Percentiles rank a stretch among this genome's conserved stretches.
Evolutionary conservation across 2,329 filamentous ascomycete species (phyloP).

Genomic region (Clonostachys rhizophaga): DNA sequence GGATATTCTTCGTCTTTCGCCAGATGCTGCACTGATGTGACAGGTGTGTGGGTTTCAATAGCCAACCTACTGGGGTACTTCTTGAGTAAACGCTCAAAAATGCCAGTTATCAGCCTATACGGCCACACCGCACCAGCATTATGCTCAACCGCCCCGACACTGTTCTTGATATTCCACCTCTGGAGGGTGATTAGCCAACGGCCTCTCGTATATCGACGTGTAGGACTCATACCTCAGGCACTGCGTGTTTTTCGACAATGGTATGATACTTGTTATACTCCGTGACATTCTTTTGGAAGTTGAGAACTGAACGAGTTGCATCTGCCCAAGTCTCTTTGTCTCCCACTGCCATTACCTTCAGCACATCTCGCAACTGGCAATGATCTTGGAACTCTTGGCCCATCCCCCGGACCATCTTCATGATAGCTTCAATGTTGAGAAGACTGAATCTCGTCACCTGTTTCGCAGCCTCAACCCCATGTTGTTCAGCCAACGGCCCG

Average conservation of each 20-base stretch:
- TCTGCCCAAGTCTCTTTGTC: conserved; percentile 7
- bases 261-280: conserved; percentile 8
- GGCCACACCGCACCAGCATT: conserved; percentile 41
- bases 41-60: conserved; percentile 29
- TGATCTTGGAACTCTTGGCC: conserved; percentile 6
- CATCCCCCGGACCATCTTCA: conserved; percentile 9
- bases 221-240: conserved; percentile 9
- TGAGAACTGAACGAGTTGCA: no score
- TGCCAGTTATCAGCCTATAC: conserved; percentile 35
- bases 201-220: not conserved
- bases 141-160: conserved; percentile 29
- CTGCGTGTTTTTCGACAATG: conserved; percentile 8
- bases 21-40: conserved; percentile 2
- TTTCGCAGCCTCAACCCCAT: not conserved
- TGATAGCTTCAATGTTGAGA: no score
- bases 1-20: conserved; percentile 17
- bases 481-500: conserved; percentile 6
- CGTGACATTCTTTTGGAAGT: conserved; percentile 1
- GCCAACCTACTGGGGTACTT: conserved; percentile 17
- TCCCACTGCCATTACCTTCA: not conserved
- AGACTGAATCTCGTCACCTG: not conserved
- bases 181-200: conserved; percentile 1
- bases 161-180: conserved; percentile 14
- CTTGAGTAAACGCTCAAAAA: conserved; percentile 30
- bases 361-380: conserved; percentile 10